These are phyloP conservation scores for Ophiosphaerella korrae DNA, from an alignment of 2,329 filamentous ascomycete genomes.

Conservation along the genomic window DNA sequence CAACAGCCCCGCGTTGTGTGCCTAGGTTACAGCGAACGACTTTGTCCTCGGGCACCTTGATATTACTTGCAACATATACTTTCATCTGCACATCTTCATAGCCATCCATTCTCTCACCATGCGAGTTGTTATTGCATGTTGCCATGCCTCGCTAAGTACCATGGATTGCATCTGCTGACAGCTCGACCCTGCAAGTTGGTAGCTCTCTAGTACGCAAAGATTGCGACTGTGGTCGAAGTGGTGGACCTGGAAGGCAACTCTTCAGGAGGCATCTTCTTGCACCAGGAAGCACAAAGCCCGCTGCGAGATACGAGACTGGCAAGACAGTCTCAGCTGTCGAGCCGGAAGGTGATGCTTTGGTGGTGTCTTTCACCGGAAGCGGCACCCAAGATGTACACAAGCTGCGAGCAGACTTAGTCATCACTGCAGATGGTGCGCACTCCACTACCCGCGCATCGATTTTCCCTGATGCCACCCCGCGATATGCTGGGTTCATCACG, in stretches of 20 bases:
- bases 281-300: neutral
- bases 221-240: neutral
- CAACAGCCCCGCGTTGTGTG: too few relatives aligned
- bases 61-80: neutral
- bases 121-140: conserved; percentile 1
- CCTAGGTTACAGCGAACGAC: neutral
- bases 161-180: neutral
- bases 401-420: conserved; percentile 3
- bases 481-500: conserved; percentile 9
- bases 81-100: neutral
- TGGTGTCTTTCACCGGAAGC: neutral
- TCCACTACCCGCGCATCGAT: conserved; percentile 3
- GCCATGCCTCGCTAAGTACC: conserved; percentile 6
- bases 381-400: neutral
- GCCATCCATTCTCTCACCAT: neutral
- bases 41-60: neutral
- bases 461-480: neutral
- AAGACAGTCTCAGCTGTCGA: neutral
- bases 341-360: neutral
- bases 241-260: neutral
- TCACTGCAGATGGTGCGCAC: conserved; percentile 11
- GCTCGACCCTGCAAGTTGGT: neutral
- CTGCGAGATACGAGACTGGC: neutral
- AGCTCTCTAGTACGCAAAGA: conserved; percentile 1
- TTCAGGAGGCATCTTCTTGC: conserved; percentile 6